Evolutionary conservation across 2,329 filamentous ascomycete genomes (phyloP), one percentile per base, ranked within the genome.

Genomic region (Podosphaera leucotricha): DNA sequence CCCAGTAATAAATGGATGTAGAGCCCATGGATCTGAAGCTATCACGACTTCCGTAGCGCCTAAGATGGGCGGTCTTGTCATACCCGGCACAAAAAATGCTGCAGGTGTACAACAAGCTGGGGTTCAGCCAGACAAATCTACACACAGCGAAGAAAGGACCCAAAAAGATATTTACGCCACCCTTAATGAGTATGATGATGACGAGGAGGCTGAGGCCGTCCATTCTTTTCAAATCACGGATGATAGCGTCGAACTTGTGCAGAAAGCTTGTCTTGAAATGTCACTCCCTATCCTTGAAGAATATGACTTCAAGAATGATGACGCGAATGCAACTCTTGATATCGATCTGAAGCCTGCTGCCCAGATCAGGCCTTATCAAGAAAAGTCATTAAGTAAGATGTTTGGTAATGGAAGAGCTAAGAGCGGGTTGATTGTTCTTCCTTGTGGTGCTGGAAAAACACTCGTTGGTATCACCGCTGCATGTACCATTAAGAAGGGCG

Each of bases 331-430:
- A 0, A 93, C 83, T 43, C 66, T 98, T 30, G 85, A 95, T 46
- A 98, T 98, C 53, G 87, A 95, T 59, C 66, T 95, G 41, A 81
- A 81, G 53, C 86, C 87, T 0, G 77, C 78, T 46, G 87, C 86
- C 0, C 80, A 87, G 55, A 95, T 95, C 58, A 77, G 87, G 58
- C 77, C 72, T 65, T 98, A 98, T 54, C 90, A 98, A 59, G 90
- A 98, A 61, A 92, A 94, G 64, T 92, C 85, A 51, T 66, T 98
- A 8, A 92, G 83, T 64, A 98, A 98, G 61, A 98, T 98, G 90
- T 98, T 98, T 59, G 87, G 90, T 57, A 98, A 98, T 57, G 87
- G 87, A 42, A 79, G 90, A 61, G 90, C 90, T 13, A 90, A 93
- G 64, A 94, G 85, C 60, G 90, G 90, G 46, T 92, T 98, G 52